Percentiles rank a stretch among this genome's conserved stretches.
Evolutionary conservation across 2,329 filamentous ascomycete species (phyloP).

Genomic region (Alternaria gaisen): DNA sequence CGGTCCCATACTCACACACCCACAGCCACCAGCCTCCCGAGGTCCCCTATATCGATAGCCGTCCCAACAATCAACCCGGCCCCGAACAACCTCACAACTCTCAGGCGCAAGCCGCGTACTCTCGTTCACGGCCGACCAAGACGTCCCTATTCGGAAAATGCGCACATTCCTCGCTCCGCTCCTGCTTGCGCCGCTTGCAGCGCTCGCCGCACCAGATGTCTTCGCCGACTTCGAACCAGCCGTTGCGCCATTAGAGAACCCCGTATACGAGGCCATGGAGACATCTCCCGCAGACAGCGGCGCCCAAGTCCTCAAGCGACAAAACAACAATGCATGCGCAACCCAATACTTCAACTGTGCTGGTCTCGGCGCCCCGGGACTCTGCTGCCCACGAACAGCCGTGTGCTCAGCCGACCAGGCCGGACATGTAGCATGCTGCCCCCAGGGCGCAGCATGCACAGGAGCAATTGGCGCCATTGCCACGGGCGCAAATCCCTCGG

Average conservation of each 20-base stretch:
- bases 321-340: constrained; percentile 58
- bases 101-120: constrained; percentile 19
- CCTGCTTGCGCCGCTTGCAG: constrained; percentile 42
- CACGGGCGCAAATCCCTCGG: constrained; percentile 26
- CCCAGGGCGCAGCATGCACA: constrained; percentile 65
- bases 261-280: constrained; percentile 35
- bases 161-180: constrained; percentile 34
- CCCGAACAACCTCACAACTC: constrained; percentile 16
- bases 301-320: constrained; percentile 46
- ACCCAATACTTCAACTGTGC: constrained; percentile 62
- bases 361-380: constrained; percentile 60
- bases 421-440: constrained; percentile 70
- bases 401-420: constrained; percentile 65
- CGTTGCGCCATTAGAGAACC: constrained; percentile 27
- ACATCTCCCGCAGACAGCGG: constrained; percentile 30
- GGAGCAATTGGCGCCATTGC: constrained; percentile 46
- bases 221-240: constrained; percentile 45
- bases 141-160: constrained; percentile 34
- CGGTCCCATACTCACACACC: not conserved
- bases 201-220: constrained; percentile 38
- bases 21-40: constrained; percentile 3
- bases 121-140: constrained; percentile 5
- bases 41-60: constrained; percentile 15
- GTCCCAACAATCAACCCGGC: constrained; percentile 3
- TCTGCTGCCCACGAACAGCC: constrained; percentile 65